Evolutionary conservation across 2,329 filamentous ascomycete genomes (phyloP), one percentile per base, ranked within the genome.

Genomic region (Sporothrix phasma): DNA sequence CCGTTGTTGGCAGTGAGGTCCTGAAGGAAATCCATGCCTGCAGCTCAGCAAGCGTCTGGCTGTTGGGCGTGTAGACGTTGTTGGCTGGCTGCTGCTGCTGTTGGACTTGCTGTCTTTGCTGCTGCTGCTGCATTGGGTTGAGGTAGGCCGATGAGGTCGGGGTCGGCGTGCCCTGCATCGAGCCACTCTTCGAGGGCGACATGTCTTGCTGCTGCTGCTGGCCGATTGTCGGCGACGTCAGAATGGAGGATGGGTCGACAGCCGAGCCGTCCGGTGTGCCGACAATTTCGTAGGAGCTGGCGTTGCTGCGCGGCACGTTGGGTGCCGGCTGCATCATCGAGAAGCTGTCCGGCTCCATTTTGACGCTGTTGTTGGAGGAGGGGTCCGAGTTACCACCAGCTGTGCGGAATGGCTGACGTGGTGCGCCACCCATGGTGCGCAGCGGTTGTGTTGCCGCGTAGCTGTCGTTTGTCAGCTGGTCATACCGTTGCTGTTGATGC

Each of bases 1-100:
- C 68, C 68, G 7, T 62, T 66, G 37, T 37, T 43, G 58, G 68
- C 69, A 7, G 70, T 70, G n/a, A 83, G 70, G 49, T 71, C 76
- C 67, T 82, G 80, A 45, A 83, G 72, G 67, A 81, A 84, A 46
- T 84, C 82, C 76, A 84, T 79, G 17, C 76, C 69, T 82, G 80
- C 41, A 81, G 72, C 61, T 84, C 81, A 2, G 77, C 73, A 41
- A 80, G 80, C 45, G 78, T 75, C 53, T 71, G 62, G 26, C 72
- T 69, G 4, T 65, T 70, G 5, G 69, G 68, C 13, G 64, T 68
- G 64, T 67, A 69, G 4, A 62, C 59, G 8, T 63, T 29, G 2
- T 51, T 22, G 6, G 63, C 7, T 63, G 68, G 69, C 1, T 70
- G 67, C 46, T 66, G 64, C 17, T 66, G 65, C 34, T 64, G 62